Conservation (phyloP, 352 stramenopile genomes). For the Globisporangium carolinianum region DNA sequence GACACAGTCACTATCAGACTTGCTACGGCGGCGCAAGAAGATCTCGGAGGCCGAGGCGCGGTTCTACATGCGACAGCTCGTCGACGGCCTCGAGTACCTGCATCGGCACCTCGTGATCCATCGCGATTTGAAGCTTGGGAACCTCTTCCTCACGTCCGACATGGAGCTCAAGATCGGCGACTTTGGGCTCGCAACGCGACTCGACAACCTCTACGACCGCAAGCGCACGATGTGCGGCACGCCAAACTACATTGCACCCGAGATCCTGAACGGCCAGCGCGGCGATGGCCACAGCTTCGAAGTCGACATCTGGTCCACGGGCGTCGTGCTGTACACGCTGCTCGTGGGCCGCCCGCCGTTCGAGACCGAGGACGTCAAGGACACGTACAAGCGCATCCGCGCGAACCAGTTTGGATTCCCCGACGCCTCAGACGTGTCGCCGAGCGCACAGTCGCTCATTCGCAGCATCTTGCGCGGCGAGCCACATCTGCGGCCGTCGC, state of each 20-base stretch:
- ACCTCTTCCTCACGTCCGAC: constrained; percentile 94
- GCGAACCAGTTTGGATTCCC: constrained; percentile 96
- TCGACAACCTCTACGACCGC: constrained; percentile 88
- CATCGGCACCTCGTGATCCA: constrained; percentile 95
- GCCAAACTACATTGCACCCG: constrained; percentile 91
- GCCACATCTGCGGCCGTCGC: constrained; percentile 54
- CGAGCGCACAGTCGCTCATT: constrained; percentile 67
- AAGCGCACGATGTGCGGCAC: constrained; percentile 95
- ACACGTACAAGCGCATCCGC: constrained; percentile 97
- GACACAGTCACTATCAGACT: constrained; percentile 91
- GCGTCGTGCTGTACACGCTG: constrained; percentile 97
- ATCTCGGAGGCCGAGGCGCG: constrained; percentile 93
- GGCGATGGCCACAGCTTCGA: constrained; percentile 95
- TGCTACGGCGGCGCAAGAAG: constrained; percentile 92
- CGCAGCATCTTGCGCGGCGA: constrained; percentile 67
- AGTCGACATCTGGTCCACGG: constrained; percentile 97
- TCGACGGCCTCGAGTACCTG: constrained; percentile 94
- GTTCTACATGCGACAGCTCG: constrained; percentile 88
- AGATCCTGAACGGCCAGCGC: constrained; percentile 88
- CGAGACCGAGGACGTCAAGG: constrained; percentile 96
- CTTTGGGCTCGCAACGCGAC: constrained; percentile 88
- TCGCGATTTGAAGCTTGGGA: constrained; percentile 97
- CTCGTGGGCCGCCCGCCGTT: constrained; percentile 97
- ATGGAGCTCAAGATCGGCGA: constrained; percentile 97
- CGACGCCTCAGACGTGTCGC: constrained; percentile 78